Evolutionary conservation across 306 rosid species (phyloP), one percentile per base, ranked within the genome.

Genomic region (Prosopis cineraria): DNA sequence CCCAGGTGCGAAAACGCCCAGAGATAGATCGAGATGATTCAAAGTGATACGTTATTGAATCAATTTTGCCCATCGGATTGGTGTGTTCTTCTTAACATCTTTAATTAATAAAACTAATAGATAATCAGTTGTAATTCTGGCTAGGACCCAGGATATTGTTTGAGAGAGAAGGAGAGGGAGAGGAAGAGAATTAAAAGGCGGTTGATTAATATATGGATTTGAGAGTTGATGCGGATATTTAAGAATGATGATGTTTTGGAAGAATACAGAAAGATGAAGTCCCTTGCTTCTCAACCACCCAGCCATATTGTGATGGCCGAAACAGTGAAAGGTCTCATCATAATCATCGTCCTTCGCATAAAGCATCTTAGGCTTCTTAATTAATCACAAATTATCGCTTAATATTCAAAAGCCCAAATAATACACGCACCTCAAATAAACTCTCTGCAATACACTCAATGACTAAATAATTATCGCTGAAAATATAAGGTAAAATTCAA

Each of bases 211-310:
- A 84, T 55, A 55, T 65, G 59, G 73, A 66, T 56, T 80, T 39
- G 24, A 7, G 72, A 25, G 84, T 68, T 74, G 86, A 83, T 53
- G 24, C 73, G 36, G 87, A 73, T 80, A 53, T 81, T 58, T 72
- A 44, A 72, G 36, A 39, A 67, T 67, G 72, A 67, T 88, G 84
- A 53, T 68, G 81, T 84, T 84, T 66, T 80, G 65, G 75, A 86
- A 84, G 78, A 80, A 78, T 76, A 78, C 13, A 74, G 66, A 89
- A 88, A 73, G 81, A 84, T 80, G 88, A 75, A 84, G 75, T 71
- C 14, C 75, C 82, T 84, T 91, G 97, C 90, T 83, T 74, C 93
- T 90, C 85, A 88, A 85, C 94, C 82, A 87, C 91, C 97, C 93
- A 81, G 88, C 94, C 87, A 76, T 68, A 56, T 88, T 86, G 81